Percentiles rank a stretch among this genome's conserved stretches.
phyloP scores from a whole-genome alignment of 1,284 basidiomycete genomes.

The Flammula alnicola region DNA sequence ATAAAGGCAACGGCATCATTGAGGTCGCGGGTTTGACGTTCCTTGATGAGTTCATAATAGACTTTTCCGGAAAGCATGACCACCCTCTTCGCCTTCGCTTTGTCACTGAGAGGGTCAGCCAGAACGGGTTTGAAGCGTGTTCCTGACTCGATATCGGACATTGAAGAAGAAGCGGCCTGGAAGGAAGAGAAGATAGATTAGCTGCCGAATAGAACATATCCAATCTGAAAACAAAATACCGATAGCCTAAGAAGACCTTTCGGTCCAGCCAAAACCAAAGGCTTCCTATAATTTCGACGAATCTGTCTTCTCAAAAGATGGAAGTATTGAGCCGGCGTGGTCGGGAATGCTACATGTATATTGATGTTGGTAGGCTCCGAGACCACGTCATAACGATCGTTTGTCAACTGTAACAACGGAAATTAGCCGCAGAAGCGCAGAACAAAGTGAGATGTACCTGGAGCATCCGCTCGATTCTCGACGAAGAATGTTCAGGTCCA shows the following conservation, averaged over 20 bases:
- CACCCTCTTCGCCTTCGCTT: constrained; percentile 55
- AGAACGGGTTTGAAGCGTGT: constrained; percentile 78
- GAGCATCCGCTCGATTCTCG: constrained; percentile 84
- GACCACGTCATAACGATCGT: constrained; percentile 63
- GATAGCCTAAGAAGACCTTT: constrained; percentile 82
- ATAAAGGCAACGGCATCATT: constrained; percentile 66
- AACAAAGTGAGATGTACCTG: constrained; percentile 52
- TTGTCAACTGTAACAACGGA: constrained; percentile 58
- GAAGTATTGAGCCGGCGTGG: constrained; percentile 89
- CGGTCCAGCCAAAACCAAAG: constrained; percentile 81
- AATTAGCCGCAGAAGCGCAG: background rate
- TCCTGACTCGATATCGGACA: constrained; percentile 67
- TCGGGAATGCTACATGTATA: constrained; percentile 85
- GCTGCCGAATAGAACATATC: background rate
- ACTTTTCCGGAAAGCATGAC: constrained; percentile 79
- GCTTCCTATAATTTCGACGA: constrained; percentile 83
- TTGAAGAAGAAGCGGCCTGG: constrained; percentile 75
- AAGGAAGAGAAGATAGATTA: background rate
- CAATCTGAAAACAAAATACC: constrained; percentile 48
- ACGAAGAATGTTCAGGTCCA: constrained; percentile 90
- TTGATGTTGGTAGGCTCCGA: constrained; percentile 59
- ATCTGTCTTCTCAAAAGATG: constrained; percentile 86
- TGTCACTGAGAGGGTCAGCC: constrained; percentile 50
- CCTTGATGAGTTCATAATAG: constrained; percentile 84
- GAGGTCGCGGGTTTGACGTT: constrained; percentile 56